These are phyloP conservation scores for Hippophae tibetana DNA, from an alignment of 306 rosid genomes.

Conservation along the genomic window DNA sequence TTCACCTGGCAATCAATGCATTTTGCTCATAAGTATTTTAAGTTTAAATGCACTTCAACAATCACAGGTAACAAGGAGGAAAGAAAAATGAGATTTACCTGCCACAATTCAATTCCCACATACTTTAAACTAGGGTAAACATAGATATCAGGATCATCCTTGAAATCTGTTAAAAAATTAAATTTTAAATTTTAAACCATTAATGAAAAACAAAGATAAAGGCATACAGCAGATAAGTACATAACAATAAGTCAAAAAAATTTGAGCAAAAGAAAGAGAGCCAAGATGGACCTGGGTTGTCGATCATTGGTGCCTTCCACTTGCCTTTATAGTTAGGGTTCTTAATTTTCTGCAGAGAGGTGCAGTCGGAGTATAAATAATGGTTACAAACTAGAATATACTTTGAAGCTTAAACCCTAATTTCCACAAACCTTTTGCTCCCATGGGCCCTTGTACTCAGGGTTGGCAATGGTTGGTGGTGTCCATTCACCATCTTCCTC, in stretches of 20 bases:
- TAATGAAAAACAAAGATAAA: not conserved
- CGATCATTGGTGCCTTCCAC: slow-evolving; percentile 96
- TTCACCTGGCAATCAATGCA: slow-evolving; percentile 59
- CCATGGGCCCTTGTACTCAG: slow-evolving; percentile 99
- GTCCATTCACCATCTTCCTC: slow-evolving; percentile 99
- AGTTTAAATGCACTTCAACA: not conserved
- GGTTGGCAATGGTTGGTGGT: slow-evolving; percentile 87
- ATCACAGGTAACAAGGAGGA: not conserved
- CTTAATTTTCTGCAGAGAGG: slow-evolving; percentile 68
- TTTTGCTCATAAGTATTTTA: slow-evolving; percentile 17
- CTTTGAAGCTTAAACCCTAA: not conserved
- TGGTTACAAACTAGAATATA: not conserved
- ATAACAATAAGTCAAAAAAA: too few relatives aligned
- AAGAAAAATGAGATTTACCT: slow-evolving; percentile 35
- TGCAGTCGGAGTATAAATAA: slow-evolving; percentile 12
- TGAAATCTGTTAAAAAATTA: slow-evolving; percentile 46
- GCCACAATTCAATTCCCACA: slow-evolving; percentile 98
- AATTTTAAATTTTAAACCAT: slow-evolving; percentile 6
- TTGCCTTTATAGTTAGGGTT: slow-evolving; percentile 87
- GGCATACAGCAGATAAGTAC: not conserved
- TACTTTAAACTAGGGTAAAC: slow-evolving; percentile 89
- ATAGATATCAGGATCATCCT: slow-evolving; percentile 86
- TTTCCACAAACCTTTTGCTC: slow-evolving; percentile 63
- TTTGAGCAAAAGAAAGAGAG: not conserved
- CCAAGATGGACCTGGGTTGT: slow-evolving; percentile 71